phyloP scores from a whole-genome alignment of 2,329 filamentous ascomycete genomes.

The Niveomyces coronatus region DNA sequence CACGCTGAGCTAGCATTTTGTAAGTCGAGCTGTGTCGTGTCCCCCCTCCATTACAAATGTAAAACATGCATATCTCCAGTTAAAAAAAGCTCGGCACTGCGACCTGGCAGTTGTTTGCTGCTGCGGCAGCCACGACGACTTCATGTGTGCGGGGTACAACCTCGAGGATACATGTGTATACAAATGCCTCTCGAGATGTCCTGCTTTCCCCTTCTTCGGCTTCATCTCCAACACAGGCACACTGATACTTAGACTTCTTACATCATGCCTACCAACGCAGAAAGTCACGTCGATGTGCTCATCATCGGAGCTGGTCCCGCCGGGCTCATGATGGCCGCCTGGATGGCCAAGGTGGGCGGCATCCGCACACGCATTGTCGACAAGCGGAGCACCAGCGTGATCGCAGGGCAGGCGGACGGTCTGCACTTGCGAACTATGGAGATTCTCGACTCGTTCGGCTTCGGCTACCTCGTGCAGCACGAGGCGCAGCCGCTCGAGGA shows the following conservation, averaged over 20 bases:
- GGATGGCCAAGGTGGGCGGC: slow-evolving; percentile 24
- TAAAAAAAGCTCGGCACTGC: too few relatives aligned
- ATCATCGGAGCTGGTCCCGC: slow-evolving; percentile 37
- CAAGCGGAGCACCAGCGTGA: slow-evolving; percentile 12
- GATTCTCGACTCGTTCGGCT: slow-evolving; percentile 61
- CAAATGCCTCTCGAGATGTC: too few relatives aligned
- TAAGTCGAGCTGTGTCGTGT: too few relatives aligned
- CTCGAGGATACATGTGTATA: too few relatives aligned
- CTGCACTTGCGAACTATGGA: slow-evolving; percentile 56
- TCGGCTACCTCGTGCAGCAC: slow-evolving; percentile 51
- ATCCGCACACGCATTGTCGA: slow-evolving; percentile 12
- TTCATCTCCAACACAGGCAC: not conserved
- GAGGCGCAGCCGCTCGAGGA: slow-evolving; percentile 59
- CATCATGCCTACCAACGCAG: not conserved
- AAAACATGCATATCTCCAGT: too few relatives aligned
- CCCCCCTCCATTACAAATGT: too few relatives aligned
- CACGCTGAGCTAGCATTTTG: too few relatives aligned
- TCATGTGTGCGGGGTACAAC: too few relatives aligned
- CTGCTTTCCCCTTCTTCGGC: too few relatives aligned
- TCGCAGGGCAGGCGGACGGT: slow-evolving; percentile 34
- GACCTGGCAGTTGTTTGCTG: too few relatives aligned
- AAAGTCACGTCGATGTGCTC: slow-evolving; percentile 26
- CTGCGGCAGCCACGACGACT: too few relatives aligned
- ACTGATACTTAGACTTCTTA: too few relatives aligned
- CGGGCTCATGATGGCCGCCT: slow-evolving; percentile 32